Evolutionary conservation across 164 flowering plant species (phyloP).

Genomic region (Stephania cephalantha): DNA sequence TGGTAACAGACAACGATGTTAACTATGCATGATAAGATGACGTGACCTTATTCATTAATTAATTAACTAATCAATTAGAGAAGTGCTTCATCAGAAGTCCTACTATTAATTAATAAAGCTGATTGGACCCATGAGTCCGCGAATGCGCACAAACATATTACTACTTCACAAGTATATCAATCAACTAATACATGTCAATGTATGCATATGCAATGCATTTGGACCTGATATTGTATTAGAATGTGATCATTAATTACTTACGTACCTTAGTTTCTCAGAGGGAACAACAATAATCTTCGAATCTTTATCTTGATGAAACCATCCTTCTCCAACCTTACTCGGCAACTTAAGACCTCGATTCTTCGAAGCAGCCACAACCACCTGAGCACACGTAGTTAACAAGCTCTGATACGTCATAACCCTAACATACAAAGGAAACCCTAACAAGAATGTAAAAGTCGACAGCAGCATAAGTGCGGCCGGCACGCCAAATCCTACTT

Average conservation of each 20-base stretch:
- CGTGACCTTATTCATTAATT: too few species aligned
- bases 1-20: too few species aligned
- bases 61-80: too few species aligned
- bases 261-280: conserved; percentile 42
- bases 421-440: conserved; percentile 35
- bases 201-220: too few species aligned
- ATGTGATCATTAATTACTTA: not conserved
- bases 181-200: too few species aligned
- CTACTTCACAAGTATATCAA: too few species aligned
- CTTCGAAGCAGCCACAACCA: conserved; percentile 27
- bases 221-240: too few species aligned
- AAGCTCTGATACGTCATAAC: conserved; percentile 33
- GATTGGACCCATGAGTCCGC: too few species aligned
- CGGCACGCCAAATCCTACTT: conserved; percentile 40
- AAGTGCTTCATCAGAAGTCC: too few species aligned
- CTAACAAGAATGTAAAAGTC: conserved; percentile 33
- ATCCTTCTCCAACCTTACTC: conserved; percentile 11
- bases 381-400: conserved; percentile 36
- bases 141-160: too few species aligned
- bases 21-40: too few species aligned
- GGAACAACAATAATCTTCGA: conserved; percentile 28
- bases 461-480: conserved; percentile 34
- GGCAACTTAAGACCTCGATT: conserved; percentile 35
- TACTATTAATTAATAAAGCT: too few species aligned
- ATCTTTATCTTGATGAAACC: conserved; percentile 26